Percentiles rank a stretch among this genome's conserved stretches.
These are phyloP conservation scores for Annona squamosa DNA, from an alignment of 164 flowering plant genomes.

Conservation along the genomic window DNA sequence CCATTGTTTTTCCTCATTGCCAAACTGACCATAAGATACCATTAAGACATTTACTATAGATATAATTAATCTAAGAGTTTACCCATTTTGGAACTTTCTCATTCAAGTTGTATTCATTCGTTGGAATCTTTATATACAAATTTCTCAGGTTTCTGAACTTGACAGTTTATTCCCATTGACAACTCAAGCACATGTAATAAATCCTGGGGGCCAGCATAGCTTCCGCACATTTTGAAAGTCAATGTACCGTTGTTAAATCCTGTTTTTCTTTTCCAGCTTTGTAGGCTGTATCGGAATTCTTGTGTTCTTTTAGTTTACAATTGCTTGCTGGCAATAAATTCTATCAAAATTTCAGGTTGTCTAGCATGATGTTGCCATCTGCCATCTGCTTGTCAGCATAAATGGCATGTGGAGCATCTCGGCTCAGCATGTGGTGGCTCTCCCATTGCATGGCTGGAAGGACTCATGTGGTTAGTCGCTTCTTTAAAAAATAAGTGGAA, in stretches of 20 bases:
- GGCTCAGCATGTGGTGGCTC: not conserved
- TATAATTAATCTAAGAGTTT: too few relatives aligned
- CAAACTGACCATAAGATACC: too few relatives aligned
- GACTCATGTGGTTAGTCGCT: not conserved
- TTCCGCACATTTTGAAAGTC: not conserved
- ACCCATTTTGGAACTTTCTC: too few relatives aligned
- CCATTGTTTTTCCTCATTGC: too few relatives aligned
- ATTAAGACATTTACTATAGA: too few relatives aligned
- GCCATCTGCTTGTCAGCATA: not conserved
- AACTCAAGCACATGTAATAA: not conserved
- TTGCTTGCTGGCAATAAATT: not conserved
- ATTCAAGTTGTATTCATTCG: too few relatives aligned
- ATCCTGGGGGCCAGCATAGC: not conserved
- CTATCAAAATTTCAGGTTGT: too few relatives aligned
- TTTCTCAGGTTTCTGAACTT: not conserved
- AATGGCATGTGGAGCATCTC: not conserved
- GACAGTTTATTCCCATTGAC: not conserved
- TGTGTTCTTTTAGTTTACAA: not conserved
- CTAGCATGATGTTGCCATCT: not conserved
- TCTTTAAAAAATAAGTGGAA: not conserved
- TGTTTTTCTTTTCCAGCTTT: not conserved
- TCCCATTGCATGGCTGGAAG: not conserved
- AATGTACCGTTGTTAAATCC: not conserved
- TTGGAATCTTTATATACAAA: too few relatives aligned
- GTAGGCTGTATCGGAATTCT: not conserved